Conservation (phyloP, 2,329 filamentous ascomycete species). For the Trichoderma cornu-damae region DNA sequence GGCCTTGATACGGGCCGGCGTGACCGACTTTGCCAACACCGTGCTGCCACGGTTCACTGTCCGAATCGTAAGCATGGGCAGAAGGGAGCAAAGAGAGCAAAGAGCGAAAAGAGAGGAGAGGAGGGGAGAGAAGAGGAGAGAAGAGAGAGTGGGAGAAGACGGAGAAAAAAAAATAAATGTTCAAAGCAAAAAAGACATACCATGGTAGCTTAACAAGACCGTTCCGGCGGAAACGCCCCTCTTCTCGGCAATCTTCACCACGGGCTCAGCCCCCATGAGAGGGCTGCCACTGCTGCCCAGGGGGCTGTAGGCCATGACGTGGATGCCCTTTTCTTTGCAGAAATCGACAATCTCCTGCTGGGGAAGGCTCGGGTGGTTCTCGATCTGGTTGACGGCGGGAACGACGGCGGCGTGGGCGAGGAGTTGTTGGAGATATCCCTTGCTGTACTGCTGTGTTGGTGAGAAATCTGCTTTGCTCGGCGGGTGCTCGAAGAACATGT, state of each 20-base stretch:
- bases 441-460: constrained; percentile 52
- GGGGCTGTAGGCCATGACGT: constrained; percentile 68
- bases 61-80: not conserved
- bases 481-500: not conserved
- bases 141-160: not conserved
- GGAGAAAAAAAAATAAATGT: no score
- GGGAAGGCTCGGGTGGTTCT: constrained; percentile 66
- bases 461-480: not conserved
- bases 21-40: constrained; percentile 70
- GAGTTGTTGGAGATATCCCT: constrained; percentile 51
- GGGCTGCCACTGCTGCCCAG: constrained; percentile 60
- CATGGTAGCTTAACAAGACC: constrained; percentile 66
- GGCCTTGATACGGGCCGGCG: constrained; percentile 60
- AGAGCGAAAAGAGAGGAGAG: not conserved
- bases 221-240: constrained; percentile 56
- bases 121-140: not conserved
- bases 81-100: no score
- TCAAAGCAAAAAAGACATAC: constrained; percentile 45
- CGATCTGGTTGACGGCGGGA: constrained; percentile 67
- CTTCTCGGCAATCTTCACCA: constrained; percentile 60
- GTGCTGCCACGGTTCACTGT: constrained; percentile 63
- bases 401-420: constrained; percentile 48
- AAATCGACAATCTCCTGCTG: constrained; percentile 68
- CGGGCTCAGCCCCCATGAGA: constrained; percentile 57
- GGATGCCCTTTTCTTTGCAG: constrained; percentile 63